Evolutionary conservation across 257 asterid genomes (phyloP), one percentile per base, ranked within the genome.

Genomic region (Anisodus tanguticus): DNA sequence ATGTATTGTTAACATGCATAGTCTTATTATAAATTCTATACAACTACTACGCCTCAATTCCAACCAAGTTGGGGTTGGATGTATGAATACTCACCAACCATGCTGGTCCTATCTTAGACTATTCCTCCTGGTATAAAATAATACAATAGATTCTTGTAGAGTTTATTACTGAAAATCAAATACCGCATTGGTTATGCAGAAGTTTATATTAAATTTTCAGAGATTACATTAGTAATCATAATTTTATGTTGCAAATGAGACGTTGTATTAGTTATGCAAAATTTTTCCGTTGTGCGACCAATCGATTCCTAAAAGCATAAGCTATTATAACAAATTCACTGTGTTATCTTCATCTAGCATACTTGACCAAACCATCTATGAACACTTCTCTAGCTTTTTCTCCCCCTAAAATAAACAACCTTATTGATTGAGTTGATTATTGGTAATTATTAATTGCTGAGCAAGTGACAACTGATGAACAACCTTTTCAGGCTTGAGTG

Each of bases 101-200:
- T 72, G 3, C 80, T n/a, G 59, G 39, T 12, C 80, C 39, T 22
- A n/a, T 9, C 39, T 72, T 72, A 72, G 80, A 47, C 80, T 72
- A 72, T 72, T 47, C 43, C 58, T 47, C 41, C 41, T 37, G 4
- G 9, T 55, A 35, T 72, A 31, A 47, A n/a, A 72, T 72, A 72
- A 47, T 47, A 72, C 11, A 3, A 16, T 19, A 12, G 45, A 76
- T 16, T 76, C 8, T 51, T 26, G 45, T 7, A 22, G 81, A 12
- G 63, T 76, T 76, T 12, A 51, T 49, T 51, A 76, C 6, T 4
- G 19, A 26, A 76, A 76, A 76, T 53, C 63, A 76, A 53, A 22
- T 12, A 47, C 81, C 39, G 35, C 63, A 76, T 76, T 76, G 63
- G 63, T 76, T 22, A 51, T 51, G 63, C 45, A 3, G 81, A 72